Evolutionary conservation across 345 rosid species (phyloP).

Genomic region (Heritiera littoralis): DNA sequence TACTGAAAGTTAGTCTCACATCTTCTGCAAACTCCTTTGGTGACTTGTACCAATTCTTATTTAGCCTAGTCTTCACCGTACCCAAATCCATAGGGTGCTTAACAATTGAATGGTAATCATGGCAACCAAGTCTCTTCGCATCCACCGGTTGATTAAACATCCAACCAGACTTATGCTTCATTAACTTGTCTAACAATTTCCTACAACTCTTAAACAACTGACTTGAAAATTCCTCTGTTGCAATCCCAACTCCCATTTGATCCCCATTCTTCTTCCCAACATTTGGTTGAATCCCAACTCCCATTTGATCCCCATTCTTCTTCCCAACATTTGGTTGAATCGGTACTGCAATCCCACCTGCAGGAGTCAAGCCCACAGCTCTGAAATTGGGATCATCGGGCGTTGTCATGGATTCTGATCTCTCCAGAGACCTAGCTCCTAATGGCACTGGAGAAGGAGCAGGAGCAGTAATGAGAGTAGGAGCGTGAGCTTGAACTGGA

Average conservation of each 20-base stretch:
- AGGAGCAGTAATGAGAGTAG: constrained; percentile 9
- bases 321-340: too few relatives aligned
- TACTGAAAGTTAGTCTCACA: constrained; percentile 78
- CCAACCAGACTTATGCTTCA: constrained; percentile 91
- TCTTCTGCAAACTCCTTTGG: constrained; percentile 80
- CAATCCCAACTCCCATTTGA: constrained; percentile 25
- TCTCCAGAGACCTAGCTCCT: constrained; percentile 39
- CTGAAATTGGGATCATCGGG: constrained; percentile 37
- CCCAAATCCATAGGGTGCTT: constrained; percentile 97
- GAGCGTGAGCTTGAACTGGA: constrained; percentile 18
- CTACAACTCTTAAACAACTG: constrained; percentile 56
- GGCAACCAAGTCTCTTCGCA: constrained; percentile 65
- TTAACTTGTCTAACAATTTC: constrained; percentile 60
- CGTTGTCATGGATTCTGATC: constrained; percentile 46
- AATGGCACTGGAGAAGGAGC: constrained; percentile 18
- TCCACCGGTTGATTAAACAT: constrained; percentile 83
- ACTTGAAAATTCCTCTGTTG: constrained; percentile 39
- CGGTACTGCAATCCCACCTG: constrained; percentile 28
- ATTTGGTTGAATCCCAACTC: too few relatives aligned
- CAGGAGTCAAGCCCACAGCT: constrained; percentile 22
- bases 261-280: too few relatives aligned
- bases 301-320: too few relatives aligned
- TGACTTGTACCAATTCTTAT: constrained; percentile 62
- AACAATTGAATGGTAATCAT: constrained; percentile 69
- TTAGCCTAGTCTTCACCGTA: constrained; percentile 68